A percentile compares a stretch with the other conserved stretches of the same genome.
Conservation (phyloP, 1,284 basidiomycete genomes). For the Anthracocystis setariae region DNA sequence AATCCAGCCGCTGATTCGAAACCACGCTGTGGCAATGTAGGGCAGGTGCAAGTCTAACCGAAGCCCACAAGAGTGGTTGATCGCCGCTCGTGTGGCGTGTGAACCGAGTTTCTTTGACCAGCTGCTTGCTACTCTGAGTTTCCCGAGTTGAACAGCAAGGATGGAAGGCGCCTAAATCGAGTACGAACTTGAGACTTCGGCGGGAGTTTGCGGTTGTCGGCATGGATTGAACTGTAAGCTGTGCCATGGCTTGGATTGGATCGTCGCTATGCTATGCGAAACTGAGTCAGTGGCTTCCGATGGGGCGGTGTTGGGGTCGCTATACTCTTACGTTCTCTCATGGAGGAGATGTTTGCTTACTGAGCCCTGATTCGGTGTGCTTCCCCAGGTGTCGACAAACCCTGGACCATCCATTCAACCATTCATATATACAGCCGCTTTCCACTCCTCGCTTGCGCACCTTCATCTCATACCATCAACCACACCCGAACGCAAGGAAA, state of each 20-base stretch:
- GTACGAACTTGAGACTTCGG: background rate
- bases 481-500: background rate
- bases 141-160: background rate
- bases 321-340: too few relatives aligned
- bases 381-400: background rate
- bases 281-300: too few relatives aligned
- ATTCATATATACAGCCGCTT: constrained; percentile 1
- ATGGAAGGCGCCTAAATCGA: background rate
- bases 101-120: background rate
- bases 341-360: too few relatives aligned
- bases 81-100: background rate
- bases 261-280: background rate
- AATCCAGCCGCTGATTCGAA: too few relatives aligned
- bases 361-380: background rate
- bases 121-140: background rate
- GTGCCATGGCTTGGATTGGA: background rate
- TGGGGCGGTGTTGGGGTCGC: too few relatives aligned
- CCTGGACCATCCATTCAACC: background rate
- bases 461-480: background rate
- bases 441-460: background rate
- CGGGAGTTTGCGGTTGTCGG: background rate
- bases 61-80: background rate
- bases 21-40: too few relatives aligned
- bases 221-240: background rate
- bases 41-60: too few relatives aligned